A percentile compares a stretch with the other conserved stretches of the same genome.
Evolutionary conservation across 768 basidiomycete genomes (phyloP).

Genomic region (Hericium alpestre): DNA sequence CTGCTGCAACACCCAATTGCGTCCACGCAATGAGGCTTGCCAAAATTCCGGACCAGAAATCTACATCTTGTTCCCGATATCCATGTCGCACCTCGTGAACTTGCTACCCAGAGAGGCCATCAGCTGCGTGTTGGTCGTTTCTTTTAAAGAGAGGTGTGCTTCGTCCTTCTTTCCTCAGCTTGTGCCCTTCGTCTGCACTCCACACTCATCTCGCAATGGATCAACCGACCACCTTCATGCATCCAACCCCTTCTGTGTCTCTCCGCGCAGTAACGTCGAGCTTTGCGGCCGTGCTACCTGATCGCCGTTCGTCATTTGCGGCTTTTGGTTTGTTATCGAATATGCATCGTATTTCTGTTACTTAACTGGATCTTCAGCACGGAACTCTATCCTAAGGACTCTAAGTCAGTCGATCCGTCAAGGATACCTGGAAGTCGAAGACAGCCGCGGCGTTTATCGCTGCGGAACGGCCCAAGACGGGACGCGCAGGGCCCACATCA

Average conservation of each 20-base stretch:
- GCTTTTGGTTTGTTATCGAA: constrained; percentile 1
- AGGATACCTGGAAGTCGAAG: constrained; percentile 22
- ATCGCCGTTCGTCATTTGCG: background rate
- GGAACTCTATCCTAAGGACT: constrained; percentile 17
- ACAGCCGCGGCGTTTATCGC: constrained; percentile 13
- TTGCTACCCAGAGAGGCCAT: too few relatives aligned
- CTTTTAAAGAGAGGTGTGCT: background rate
- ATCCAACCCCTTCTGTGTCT: background rate
- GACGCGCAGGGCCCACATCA: constrained; percentile 13
- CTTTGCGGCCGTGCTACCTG: background rate
- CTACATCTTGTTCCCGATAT: too few relatives aligned
- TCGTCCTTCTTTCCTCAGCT: background rate
- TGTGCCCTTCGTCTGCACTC: background rate
- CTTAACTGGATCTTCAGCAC: constrained; percentile 11
- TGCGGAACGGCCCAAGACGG: constrained; percentile 16
- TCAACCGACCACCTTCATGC: background rate
- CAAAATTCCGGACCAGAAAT: too few relatives aligned
- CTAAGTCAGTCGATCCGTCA: constrained; percentile 15
- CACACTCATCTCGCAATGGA: background rate
- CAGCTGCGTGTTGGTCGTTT: too few relatives aligned
- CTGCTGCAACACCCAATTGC: too few relatives aligned
- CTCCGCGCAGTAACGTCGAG: background rate
- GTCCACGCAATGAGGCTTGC: too few relatives aligned
- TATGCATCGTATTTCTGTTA: background rate
- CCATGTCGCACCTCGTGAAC: too few relatives aligned